Evolutionary conservation across 805 yeast species (phyloP).

Genomic region (Cyberlindnera mycetangii): DNA sequence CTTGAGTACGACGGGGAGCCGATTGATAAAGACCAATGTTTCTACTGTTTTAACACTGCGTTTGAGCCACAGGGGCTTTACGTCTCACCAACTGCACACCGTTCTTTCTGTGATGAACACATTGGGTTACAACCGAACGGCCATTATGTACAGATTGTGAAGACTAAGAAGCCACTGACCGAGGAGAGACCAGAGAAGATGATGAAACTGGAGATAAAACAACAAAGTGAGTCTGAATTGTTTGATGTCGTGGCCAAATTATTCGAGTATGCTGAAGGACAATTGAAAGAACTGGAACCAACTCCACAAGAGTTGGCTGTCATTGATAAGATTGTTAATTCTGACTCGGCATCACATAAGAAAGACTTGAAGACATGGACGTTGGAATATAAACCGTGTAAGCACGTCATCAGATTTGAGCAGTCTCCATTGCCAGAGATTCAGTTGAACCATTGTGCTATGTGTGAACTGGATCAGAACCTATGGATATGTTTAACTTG

Average conservation of each 20-base stretch:
- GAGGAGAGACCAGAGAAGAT: slow-evolving; percentile 39
- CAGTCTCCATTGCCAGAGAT: slow-evolving; percentile 33
- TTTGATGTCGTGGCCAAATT: slow-evolving; percentile 42
- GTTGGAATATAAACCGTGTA: slow-evolving; percentile 77
- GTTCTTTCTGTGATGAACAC: slow-evolving; percentile 65
- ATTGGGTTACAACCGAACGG: no score
- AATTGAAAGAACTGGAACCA: slow-evolving; percentile 34
- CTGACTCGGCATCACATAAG: slow-evolving; percentile 56
- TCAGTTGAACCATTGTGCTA: slow-evolving; percentile 45
- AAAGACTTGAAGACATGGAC: slow-evolving; percentile 91
- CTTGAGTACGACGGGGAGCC: slow-evolving; percentile 27
- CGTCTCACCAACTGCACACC: slow-evolving; percentile 72
- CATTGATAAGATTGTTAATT: slow-evolving; percentile 45
- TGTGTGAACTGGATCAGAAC: slow-evolving; percentile 69
- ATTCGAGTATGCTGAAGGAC: slow-evolving; percentile 5
- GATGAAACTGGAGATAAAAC: slow-evolving; percentile 65
- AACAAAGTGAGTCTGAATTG: slow-evolving; percentile 58
- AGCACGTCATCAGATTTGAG: slow-evolving; percentile 59
- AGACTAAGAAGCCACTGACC: slow-evolving; percentile 41
- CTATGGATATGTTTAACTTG: slow-evolving; percentile 92
- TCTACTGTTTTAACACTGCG: slow-evolving; percentile 77
- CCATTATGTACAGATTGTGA: slow-evolving; percentile 58
- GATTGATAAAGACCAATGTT: slow-evolving; percentile 86
- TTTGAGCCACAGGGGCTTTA: slow-evolving; percentile 57
- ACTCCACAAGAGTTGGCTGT: slow-evolving; percentile 17